Evolutionary conservation across 1,139 yeast species (phyloP).

Genomic region (Debaryomyces fabryi): DNA sequence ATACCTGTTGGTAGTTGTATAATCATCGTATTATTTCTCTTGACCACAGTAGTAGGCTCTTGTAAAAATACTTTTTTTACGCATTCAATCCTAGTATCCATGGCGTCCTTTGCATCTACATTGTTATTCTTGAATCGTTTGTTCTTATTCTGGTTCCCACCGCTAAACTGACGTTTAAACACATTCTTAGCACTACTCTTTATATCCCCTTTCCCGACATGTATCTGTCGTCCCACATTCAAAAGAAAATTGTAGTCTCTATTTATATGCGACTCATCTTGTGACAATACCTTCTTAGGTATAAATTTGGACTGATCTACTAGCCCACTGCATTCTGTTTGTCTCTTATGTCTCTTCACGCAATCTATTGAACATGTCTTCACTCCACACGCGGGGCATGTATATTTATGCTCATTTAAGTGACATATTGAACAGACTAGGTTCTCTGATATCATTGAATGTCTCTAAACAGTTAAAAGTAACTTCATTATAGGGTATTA

Average conservation of each 20-base stretch:
- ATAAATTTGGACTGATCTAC: slow-evolving; percentile 66
- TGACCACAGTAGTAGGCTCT: slow-evolving; percentile 28
- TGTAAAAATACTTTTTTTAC: slow-evolving; percentile 28
- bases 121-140: slow-evolving; percentile 30
- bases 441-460: slow-evolving; percentile 6
- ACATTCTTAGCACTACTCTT: slow-evolving; percentile 36
- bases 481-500: neutral
- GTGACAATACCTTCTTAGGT: slow-evolving; percentile 41
- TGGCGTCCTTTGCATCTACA: slow-evolving; percentile 12
- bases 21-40: slow-evolving; percentile 43
- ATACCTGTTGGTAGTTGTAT: slow-evolving; percentile 70
- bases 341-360: slow-evolving; percentile 67
- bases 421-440: slow-evolving; percentile 55
- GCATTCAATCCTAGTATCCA: slow-evolving; percentile 29
- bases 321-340: slow-evolving; percentile 65
- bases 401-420: slow-evolving; percentile 55
- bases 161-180: slow-evolving; percentile 32
- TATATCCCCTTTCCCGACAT: slow-evolving; percentile 54
- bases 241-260: slow-evolving; percentile 82
- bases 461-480: neutral
- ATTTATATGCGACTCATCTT: slow-evolving; percentile 52
- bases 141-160: slow-evolving; percentile 18
- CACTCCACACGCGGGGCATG: slow-evolving; percentile 79
- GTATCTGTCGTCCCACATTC: slow-evolving; percentile 58
- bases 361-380: slow-evolving; percentile 74